Conservation (phyloP, 2,329 filamentous ascomycete species). For the Thielaviopsis euricoi region DNA sequence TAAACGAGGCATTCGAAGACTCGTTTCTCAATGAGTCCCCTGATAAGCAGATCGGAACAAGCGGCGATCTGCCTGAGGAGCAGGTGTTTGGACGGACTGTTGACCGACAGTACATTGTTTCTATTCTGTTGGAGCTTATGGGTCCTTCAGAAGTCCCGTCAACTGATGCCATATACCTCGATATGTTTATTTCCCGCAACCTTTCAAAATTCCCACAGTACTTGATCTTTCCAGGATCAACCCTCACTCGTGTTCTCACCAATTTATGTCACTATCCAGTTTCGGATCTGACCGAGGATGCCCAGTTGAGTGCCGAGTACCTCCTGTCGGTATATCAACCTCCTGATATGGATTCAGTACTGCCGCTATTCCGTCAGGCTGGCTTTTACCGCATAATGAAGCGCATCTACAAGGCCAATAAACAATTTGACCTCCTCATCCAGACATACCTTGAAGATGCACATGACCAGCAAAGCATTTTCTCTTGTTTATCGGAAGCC, state of each 20-base stretch:
- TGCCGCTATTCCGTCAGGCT: conserved; percentile 63
- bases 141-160: conserved; percentile 55
- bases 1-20: conserved; percentile 97
- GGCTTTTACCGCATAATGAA: conserved; percentile 87
- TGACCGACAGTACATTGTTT: conserved; percentile 83
- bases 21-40: conserved; percentile 72
- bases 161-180: conserved; percentile 80
- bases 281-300: conserved; percentile 71
- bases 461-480: conserved; percentile 58
- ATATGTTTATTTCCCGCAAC: conserved; percentile 97
- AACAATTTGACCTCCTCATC: conserved; percentile 62
- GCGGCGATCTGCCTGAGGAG: conserved; percentile 42
- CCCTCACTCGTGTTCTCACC: conserved; percentile 62
- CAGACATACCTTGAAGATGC: conserved; percentile 73
- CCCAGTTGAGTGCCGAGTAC: conserved; percentile 93
- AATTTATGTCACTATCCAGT: conserved; percentile 76
- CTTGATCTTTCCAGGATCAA: conserved; percentile 73
- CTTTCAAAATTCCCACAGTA: conserved; percentile 95
- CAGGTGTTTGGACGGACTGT: conserved; percentile 55
- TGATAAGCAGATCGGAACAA: conserved; percentile 42
- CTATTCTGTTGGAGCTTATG: conserved; percentile 85
- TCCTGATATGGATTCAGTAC: conserved; percentile 57
- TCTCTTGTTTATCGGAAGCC: conserved; percentile 63
- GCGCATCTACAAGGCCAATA: conserved; percentile 65
- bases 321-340: conserved; percentile 86